These are phyloP conservation scores for Suhomyces prunicola DNA, from an alignment of 805 yeast species.

Conservation along the genomic window DNA sequence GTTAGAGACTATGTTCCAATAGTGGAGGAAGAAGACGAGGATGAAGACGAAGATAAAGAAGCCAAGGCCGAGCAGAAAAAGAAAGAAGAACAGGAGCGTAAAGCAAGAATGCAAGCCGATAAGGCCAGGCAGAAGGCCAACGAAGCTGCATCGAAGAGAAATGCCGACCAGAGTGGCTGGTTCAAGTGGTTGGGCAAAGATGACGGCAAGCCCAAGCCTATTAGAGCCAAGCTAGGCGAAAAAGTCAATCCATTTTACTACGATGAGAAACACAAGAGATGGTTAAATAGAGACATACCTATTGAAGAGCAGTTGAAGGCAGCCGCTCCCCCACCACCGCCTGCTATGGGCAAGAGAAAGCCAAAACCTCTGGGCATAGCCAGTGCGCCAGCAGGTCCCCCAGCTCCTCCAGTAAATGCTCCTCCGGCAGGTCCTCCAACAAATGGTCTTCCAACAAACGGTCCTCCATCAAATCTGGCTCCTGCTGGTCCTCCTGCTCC, in stretches of 20 bases:
- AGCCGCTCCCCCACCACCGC: slow-evolving; percentile 70
- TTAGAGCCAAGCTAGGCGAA: slow-evolving; percentile 84
- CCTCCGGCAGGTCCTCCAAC: not conserved
- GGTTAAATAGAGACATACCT: slow-evolving; percentile 73
- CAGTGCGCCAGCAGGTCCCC: slow-evolving; percentile 7
- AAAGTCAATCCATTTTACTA: slow-evolving; percentile 62
- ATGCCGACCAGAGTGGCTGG: slow-evolving; percentile 45
- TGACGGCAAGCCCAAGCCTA: slow-evolving; percentile 68
- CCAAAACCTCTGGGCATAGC: slow-evolving; percentile 11
- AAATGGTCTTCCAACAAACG: too few relatives aligned
- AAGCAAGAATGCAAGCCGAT: slow-evolving; percentile 12
- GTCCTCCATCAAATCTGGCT: slow-evolving; percentile 10
- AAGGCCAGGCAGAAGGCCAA: slow-evolving; percentile 36
- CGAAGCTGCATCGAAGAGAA: slow-evolving; percentile 9
- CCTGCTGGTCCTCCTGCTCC: slow-evolving; percentile 3
- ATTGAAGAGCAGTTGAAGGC: slow-evolving; percentile 59
- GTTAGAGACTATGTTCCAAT: slow-evolving; percentile 41
- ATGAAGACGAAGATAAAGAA: slow-evolving; percentile 36
- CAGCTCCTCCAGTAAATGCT: not conserved
- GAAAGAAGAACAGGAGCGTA: slow-evolving; percentile 18
- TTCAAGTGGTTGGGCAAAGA: slow-evolving; percentile 45
- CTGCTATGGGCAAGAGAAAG: slow-evolving; percentile 28
- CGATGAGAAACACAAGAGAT: slow-evolving; percentile 80
- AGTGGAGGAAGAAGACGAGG: slow-evolving; percentile 46
- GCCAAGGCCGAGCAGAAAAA: slow-evolving; percentile 12